Conservation (phyloP, 305 asterid species). For the Fraxinus platypoda region DNA sequence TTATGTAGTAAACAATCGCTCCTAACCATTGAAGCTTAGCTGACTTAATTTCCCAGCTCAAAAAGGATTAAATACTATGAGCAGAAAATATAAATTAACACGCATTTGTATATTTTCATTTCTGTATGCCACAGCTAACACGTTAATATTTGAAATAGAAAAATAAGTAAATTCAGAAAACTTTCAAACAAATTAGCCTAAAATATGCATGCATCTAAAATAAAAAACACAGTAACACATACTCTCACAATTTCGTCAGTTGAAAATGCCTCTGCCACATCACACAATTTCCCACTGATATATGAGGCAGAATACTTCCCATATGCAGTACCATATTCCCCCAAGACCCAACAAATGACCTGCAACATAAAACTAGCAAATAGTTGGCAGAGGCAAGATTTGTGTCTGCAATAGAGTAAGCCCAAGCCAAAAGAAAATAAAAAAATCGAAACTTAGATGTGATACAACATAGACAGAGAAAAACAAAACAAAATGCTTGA, state of each 20-base stretch:
- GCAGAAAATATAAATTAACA: not conserved
- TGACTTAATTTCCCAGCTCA: not conserved
- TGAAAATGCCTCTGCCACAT: conserved; percentile 86
- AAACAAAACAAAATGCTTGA: not conserved
- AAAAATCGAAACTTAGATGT: conserved; percentile 16
- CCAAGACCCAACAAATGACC: conserved; percentile 98
- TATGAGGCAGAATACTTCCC: conserved; percentile 90
- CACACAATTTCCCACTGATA: conserved; percentile 84
- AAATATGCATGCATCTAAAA: conserved; percentile 10
- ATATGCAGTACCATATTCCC: conserved; percentile 94
- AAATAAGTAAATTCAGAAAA: not conserved
- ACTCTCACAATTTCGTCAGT: conserved; percentile 85
- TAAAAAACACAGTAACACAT: conserved; percentile 9
- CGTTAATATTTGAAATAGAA: not conserved
- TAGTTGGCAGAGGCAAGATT: conserved; percentile 4
- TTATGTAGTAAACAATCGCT: not conserved
- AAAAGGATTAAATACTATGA: not conserved
- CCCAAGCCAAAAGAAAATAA: not conserved
- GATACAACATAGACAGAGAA: not conserved
- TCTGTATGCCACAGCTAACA: not conserved
- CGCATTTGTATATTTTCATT: not conserved
- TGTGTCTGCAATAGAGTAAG: not conserved
- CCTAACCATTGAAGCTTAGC: not conserved
- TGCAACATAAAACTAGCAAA: conserved; percentile 24
- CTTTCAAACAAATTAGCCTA: not conserved